phyloP scores from a whole-genome alignment of 805 yeast species.

The Yamadazyma nakazawae region DNA sequence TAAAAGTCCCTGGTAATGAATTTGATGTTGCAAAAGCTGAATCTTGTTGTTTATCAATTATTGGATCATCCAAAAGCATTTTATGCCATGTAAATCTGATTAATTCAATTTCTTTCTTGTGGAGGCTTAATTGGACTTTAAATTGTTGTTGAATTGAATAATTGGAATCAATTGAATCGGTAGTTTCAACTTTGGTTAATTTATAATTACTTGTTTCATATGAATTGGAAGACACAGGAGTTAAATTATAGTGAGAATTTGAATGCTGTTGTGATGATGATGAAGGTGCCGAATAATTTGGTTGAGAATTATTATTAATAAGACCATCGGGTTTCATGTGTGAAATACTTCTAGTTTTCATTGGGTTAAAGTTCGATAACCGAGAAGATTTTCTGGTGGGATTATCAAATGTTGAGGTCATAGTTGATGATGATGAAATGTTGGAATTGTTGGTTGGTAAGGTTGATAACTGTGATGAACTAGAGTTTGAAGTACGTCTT shows the following conservation, averaged over 20 bases:
- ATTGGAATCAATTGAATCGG: slow-evolving; percentile 21
- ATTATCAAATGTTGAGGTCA: slow-evolving; percentile 3
- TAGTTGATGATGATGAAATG: not conserved
- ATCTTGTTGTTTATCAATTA: slow-evolving; percentile 9
- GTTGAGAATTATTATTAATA: too few relatives aligned
- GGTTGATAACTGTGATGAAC: not conserved
- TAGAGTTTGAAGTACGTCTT: slow-evolving; percentile 5
- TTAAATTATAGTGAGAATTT: slow-evolving; percentile 10
- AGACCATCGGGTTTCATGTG: not conserved
- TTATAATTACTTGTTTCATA: slow-evolving; percentile 17
- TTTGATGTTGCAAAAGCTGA: slow-evolving; percentile 4
- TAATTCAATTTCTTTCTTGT: slow-evolving; percentile 39
- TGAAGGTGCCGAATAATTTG: too few relatives aligned
- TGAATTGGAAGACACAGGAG: slow-evolving; percentile 11
- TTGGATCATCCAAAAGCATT: slow-evolving; percentile 38
- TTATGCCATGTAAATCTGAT: slow-evolving; percentile 47
- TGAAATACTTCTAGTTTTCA: slow-evolving; percentile 8
- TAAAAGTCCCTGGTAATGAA: slow-evolving; percentile 39
- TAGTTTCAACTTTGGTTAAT: slow-evolving; percentile 23
- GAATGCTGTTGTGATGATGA: not conserved
- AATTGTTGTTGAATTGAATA: slow-evolving; percentile 15
- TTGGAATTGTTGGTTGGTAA: slow-evolving; percentile 1
- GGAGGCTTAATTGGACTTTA: slow-evolving; percentile 19
- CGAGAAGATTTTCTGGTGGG: slow-evolving; percentile 13
- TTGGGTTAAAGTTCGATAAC: slow-evolving; percentile 16